Evolutionary conservation across 129 eudicot species (phyloP).

Genomic region (Flaveria brownii): DNA sequence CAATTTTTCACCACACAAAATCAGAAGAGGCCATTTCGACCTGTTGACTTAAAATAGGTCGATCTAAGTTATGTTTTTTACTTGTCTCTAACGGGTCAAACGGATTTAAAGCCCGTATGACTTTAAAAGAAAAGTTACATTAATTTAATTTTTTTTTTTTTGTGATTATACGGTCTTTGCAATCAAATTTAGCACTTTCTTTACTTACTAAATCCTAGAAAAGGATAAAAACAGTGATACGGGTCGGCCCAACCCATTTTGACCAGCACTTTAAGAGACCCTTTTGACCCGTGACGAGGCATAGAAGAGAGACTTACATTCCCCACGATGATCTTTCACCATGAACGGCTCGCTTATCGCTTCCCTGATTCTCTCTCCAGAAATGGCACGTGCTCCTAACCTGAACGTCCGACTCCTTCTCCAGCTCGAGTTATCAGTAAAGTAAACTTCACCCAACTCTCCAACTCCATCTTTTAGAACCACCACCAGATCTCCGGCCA

Average conservation of each 20-base stretch:
- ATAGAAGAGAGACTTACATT: constrained; percentile 53
- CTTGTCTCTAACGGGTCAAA: background rate
- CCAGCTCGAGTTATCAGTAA: constrained; percentile 97
- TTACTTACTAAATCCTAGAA: background rate
- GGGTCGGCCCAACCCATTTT: background rate
- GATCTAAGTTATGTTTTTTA: background rate
- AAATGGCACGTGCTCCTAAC: constrained; percentile 51
- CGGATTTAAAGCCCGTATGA: background rate
- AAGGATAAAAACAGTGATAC: background rate
- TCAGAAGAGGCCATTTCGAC: background rate
- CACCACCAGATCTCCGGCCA: constrained; percentile 57
- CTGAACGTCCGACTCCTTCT: constrained; percentile 66
- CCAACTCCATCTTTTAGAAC: constrained; percentile 61
- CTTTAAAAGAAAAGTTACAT: background rate
- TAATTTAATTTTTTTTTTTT: background rate
- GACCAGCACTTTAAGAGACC: background rate
- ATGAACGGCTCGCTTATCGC: constrained; percentile 64
- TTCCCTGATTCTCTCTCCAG: constrained; percentile 51
- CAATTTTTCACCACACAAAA: background rate
- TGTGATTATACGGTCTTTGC: background rate
- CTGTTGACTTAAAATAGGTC: background rate
- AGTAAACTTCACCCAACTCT: constrained; percentile 51
- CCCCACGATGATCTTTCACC: constrained; percentile 93
- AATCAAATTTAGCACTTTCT: background rate
- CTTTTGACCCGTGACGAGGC: constrained; percentile 15